Evolutionary conservation across 495 filamentous ascomycete species (phyloP), one percentile per base, ranked within the genome.

Genomic region (Evansstolkia leycettana): DNA sequence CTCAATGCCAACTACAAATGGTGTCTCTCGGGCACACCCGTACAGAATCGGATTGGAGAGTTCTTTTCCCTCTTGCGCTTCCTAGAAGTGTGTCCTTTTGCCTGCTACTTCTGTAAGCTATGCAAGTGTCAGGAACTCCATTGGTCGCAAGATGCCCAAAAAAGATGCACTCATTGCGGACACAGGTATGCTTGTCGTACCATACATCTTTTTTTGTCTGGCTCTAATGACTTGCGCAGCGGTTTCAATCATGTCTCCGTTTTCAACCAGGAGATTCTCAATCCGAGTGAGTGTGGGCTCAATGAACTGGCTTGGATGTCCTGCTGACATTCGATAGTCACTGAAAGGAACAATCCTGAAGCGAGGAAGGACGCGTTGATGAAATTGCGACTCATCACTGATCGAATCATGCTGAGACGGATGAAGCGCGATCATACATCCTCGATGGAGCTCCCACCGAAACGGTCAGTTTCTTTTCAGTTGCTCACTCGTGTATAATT

Each of bases 21-120:
- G 82, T 98, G 90, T 48, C 71, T 96, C 18, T 89, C 82, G 31
- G 90, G 90, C 3, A 98, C 90, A 3, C 90, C 90, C 0, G 73
- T 96, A 7, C 90, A 95, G 48, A 94, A 95, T 51, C 80, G 90
- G 20, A 95, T 96, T 46, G 90, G 89, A 36, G 90, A 98, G 49
- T 90, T 96, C 60, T 95, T 95, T 52, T 94, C 90, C 2, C 69
- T 96, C 3, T 64, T 98, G 20, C 80, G 88, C 2, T 98, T 98
- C 52, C 68, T 98, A 19, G 77, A 88, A 54, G 69, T 94, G 28
- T 67, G 66, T 7, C 90, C 90, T 3, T 95, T 94, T 53, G 81
- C 89, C 2, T 84, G 78, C 54, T 95, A 98, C 54, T 82, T 92
- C 46, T 98, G 90, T 69, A 85, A 82, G 47, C 56, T 70, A 18